Evolutionary conservation across 306 rosid species (phyloP).

Genomic region (Cucurbita maxima): DNA sequence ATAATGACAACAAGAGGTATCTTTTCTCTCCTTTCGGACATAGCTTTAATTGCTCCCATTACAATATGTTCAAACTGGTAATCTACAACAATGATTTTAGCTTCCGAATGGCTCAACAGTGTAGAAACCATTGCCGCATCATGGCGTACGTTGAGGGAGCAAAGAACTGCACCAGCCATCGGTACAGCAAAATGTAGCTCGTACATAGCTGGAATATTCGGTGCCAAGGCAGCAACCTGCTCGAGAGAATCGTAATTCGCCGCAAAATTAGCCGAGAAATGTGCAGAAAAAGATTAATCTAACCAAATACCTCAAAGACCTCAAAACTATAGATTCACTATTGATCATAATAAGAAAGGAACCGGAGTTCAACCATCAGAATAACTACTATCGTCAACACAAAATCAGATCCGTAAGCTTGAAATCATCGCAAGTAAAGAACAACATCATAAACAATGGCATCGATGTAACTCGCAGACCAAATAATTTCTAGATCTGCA

Average conservation of each 20-base stretch:
- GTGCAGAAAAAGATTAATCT: background rate
- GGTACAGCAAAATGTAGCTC: conserved; percentile 83
- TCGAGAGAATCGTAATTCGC: background rate
- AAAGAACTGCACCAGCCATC: conserved; percentile 80
- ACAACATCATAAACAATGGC: background rate
- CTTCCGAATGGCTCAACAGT: conserved; percentile 52
- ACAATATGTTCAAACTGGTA: conserved; percentile 38
- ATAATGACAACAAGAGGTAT: conserved; percentile 41
- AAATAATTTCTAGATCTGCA: background rate
- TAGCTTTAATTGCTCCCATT: conserved; percentile 34
- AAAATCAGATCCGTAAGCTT: background rate
- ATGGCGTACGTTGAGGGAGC: conserved; percentile 52
- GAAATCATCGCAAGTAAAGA: background rate
- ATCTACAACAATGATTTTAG: conserved; percentile 58
- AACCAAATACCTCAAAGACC: background rate
- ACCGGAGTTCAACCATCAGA: background rate
- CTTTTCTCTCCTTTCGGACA: conserved; percentile 23
- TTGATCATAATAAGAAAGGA: background rate
- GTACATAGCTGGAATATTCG: conserved; percentile 69
- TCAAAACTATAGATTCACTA: background rate
- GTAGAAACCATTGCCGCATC: conserved; percentile 44
- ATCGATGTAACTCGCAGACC: background rate
- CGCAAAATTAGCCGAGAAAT: background rate
- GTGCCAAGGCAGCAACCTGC: conserved; percentile 72
- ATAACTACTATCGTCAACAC: background rate